Conservation (phyloP, 768 basidiomycete genomes). For the Daedaleopsis nitida region DNA sequence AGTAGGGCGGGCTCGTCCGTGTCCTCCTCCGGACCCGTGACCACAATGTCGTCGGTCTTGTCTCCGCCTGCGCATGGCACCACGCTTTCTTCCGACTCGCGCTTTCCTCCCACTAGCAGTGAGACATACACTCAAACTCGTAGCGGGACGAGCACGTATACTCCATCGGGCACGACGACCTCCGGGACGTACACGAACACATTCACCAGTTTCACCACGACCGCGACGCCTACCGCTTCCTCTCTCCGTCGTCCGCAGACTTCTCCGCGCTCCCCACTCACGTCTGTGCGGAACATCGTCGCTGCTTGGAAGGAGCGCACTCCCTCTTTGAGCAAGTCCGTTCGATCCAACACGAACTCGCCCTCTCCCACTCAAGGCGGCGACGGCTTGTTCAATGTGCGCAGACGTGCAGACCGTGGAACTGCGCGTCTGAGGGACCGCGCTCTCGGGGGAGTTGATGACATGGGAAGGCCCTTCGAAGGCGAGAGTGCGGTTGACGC, state of each 20-base stretch:
- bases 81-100: conserved; percentile 24
- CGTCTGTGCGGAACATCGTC: conserved; percentile 75
- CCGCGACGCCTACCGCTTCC: conserved; percentile 45
- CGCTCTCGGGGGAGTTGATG: conserved; percentile 17
- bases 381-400: conserved; percentile 56
- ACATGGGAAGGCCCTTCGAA: conserved; percentile 9
- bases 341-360: conserved; percentile 17
- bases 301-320: conserved; percentile 81
- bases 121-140: conserved; percentile 41
- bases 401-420: conserved; percentile 43
- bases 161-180: conserved; percentile 30
- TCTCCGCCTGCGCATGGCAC: conserved; percentile 47
- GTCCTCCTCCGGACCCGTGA: conserved; percentile 23
- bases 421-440: conserved; percentile 28
- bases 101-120: conserved; percentile 31
- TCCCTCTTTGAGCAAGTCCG: conserved; percentile 38
- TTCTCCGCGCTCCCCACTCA: conserved; percentile 70
- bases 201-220: conserved; percentile 33
- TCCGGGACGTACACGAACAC: conserved; percentile 38
- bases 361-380: conserved; percentile 23
- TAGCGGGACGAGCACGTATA: conserved; percentile 27
- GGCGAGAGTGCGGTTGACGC: conserved; percentile 7
- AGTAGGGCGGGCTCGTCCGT: conserved; percentile 35
- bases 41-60: conserved; percentile 44
- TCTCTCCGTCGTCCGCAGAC: conserved; percentile 61